These are phyloP conservation scores for Glomus cerebriforme DNA, from an alignment of 192 early-diverging fungal genomes.

Conservation along the genomic window DNA sequence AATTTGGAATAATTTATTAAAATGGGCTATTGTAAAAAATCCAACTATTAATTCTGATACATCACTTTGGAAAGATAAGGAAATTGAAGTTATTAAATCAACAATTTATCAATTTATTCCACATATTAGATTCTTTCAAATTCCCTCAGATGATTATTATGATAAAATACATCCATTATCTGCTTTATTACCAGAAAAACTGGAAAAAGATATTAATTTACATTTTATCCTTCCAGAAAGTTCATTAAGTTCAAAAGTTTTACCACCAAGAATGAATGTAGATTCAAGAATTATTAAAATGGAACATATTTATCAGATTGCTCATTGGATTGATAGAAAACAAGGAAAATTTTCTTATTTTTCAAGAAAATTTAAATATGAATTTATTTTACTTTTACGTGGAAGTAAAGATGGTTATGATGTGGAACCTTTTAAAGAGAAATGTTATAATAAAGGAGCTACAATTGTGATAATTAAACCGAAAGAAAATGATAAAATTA, in stretches of 20 bases:
- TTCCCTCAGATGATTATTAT: constrained; percentile 18
- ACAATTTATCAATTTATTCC: not conserved
- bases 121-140: constrained; percentile 24
- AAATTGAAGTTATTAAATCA: not conserved
- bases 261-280: constrained; percentile 14
- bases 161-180: constrained; percentile 15
- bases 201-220: constrained; percentile 3
- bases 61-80: not conserved
- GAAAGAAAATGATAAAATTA: not conserved
- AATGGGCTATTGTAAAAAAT: constrained; percentile 3
- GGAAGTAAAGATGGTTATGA: constrained; percentile 2
- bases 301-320: not conserved
- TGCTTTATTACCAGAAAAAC: not conserved
- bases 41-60: not conserved
- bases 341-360: not conserved
- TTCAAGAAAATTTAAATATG: not conserved
- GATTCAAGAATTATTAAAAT: constrained; percentile 4
- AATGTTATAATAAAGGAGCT: constrained; percentile 19
- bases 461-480: not conserved
- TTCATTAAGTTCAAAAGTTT: not conserved
- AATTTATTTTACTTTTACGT: constrained; percentile 20
- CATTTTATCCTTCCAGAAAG: not conserved
- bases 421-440: not conserved
- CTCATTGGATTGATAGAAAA: constrained; percentile 16
- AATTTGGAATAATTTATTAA: constrained; percentile 21